phyloP scores from a whole-genome alignment of 2,329 filamentous ascomycete genomes.

The Stenocarpella maydis region DNA sequence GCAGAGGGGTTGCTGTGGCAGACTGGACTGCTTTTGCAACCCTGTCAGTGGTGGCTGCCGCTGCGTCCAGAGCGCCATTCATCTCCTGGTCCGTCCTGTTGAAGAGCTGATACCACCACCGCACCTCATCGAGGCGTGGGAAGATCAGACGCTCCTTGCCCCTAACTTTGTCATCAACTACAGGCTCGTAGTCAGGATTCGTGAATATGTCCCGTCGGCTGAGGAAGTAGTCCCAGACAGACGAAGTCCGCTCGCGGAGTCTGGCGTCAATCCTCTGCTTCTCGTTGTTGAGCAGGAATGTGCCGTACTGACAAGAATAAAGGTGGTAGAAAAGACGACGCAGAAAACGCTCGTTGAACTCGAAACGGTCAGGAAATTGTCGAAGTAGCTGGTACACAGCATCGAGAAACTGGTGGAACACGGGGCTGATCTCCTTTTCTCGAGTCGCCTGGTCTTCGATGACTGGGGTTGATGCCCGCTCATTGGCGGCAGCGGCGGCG shows the following conservation, averaged over 20 bases:
- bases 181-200: constrained; percentile 79
- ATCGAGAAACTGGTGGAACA: constrained; percentile 98
- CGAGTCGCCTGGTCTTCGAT: constrained; percentile 74
- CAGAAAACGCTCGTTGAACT: constrained; percentile 95
- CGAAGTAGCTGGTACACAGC: constrained; percentile 89
- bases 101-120: constrained; percentile 94
- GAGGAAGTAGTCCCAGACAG: constrained; percentile 96
- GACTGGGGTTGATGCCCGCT: constrained; percentile 41
- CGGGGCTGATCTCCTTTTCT: constrained; percentile 90
- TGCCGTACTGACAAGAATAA: constrained; percentile 96
- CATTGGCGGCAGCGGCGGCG: constrained; percentile 32
- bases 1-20: constrained; percentile 50
- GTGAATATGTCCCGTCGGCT: constrained; percentile 81
- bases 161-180: constrained; percentile 79
- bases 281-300: constrained; percentile 94
- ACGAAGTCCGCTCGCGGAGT: constrained; percentile 76
- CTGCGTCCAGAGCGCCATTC: constrained; percentile 74
- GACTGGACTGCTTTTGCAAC: constrained; percentile 44
- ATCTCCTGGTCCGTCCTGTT: constrained; percentile 89
- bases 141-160: constrained; percentile 87
- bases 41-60: constrained; percentile 57
- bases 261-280: constrained; percentile 80
- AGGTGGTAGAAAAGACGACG: constrained; percentile 90
- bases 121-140: constrained; percentile 77
- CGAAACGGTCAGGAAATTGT: constrained; percentile 88